Conservation (phyloP, 2,329 filamentous ascomycete species). For the Alternaria triticina region DNA sequence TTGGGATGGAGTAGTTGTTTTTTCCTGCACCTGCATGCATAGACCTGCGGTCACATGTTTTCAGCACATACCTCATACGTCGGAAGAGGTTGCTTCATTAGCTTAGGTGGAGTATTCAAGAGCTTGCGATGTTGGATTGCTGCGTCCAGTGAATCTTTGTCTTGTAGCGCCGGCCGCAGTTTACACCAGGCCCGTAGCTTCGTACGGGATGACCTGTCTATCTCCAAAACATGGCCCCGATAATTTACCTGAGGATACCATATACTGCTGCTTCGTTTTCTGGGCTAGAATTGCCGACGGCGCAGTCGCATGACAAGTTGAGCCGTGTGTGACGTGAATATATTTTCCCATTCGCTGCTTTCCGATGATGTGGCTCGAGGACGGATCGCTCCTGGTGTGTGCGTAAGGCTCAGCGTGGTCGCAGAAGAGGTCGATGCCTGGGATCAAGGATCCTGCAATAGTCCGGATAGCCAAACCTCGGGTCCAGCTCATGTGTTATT, state of each 20-base stretch:
- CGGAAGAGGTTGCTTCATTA: background rate
- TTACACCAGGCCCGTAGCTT: background rate
- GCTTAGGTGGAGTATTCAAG: background rate
- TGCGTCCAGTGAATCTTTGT: background rate
- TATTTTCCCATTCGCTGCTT: constrained; percentile 3
- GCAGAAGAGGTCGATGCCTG: constrained; percentile 9
- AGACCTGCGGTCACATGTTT: constrained; percentile 19
- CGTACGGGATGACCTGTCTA: background rate
- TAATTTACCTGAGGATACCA: background rate
- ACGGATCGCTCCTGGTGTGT: background rate
- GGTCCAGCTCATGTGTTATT: background rate
- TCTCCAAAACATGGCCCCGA: background rate
- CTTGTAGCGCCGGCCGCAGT: background rate
- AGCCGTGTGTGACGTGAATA: constrained; percentile 4
- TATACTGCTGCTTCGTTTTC: background rate
- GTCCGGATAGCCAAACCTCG: background rate
- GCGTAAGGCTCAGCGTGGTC: constrained; percentile 9
- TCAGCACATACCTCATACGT: constrained; percentile 4
- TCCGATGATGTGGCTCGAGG: background rate
- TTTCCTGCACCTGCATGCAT: constrained; percentile 22
- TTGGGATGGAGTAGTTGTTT: constrained; percentile 6
- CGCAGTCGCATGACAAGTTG: constrained; percentile 2
- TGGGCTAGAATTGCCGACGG: constrained; percentile 1
- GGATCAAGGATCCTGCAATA: background rate
- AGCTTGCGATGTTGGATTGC: background rate